Evolutionary conservation across 805 yeast genomes (phyloP), one percentile per base, ranked within the genome.

Genomic region (Pichia rugopelliculosa): DNA sequence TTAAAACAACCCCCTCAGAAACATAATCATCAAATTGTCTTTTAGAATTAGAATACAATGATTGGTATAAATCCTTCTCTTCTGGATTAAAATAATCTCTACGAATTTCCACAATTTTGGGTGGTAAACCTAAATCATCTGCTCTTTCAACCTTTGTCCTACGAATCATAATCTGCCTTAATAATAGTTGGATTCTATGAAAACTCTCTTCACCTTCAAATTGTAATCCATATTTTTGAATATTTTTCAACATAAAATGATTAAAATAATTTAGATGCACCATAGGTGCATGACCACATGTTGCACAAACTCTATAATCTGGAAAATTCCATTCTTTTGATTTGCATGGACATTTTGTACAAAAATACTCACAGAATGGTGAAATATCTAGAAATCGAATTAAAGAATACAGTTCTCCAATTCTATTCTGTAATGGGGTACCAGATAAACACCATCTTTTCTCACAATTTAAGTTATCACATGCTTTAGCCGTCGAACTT

Each of bases 131-230:
- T 54, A 93, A 72, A 70, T 93, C 99, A 64, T 95, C 99, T 0
- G 99, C 97, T 42, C 98, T 75, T 66, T 93, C 98, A 4, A 91
- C 77, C 61, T 93, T 95, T 0, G 99, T 93, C 66, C 99, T 79
- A 60, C 99, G 75, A 50, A 93, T 68, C 97, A 93, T 89, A 36
- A 91, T 76, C 55, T 86, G 88, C 50, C 79, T 76, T 58, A 93
- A 68, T 24, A 93, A 66, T 13, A 79, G 64, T 52, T 93, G 87
- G 59, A 93, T 79, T 52, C 88, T 80, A 37, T 75, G 73, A 67
- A 93, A 89, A 39, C 95, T 84, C 30, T 74, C 77, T 36, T 75
- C 70, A 15, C 97, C 96, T 42, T 84, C 93, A 24, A 88, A 93
- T 55, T 77, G 83, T 22, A 84, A 77, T 27, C 96, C 95, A 65